phyloP scores from a whole-genome alignment of 805 yeast genomes.

The Isabelozyma rhagii region DNA sequence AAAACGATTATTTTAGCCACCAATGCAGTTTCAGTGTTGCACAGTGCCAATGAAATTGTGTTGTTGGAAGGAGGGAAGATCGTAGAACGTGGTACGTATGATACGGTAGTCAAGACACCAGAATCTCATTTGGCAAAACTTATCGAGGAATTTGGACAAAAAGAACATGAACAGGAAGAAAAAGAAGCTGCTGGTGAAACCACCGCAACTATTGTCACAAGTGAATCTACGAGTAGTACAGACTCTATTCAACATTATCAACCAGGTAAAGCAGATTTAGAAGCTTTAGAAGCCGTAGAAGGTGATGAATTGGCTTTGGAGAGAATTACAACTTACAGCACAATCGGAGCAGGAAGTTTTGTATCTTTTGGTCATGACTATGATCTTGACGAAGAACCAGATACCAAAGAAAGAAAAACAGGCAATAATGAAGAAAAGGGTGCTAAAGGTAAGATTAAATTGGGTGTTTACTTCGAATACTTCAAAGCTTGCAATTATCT shows the following conservation, averaged over 20 bases:
- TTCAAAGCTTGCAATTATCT: constrained; percentile 30
- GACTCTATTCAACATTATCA: constrained; percentile 11
- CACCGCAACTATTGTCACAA: too few species aligned
- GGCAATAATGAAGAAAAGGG: constrained; percentile 13
- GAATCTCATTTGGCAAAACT: constrained; percentile 32
- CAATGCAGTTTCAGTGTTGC: constrained; percentile 34
- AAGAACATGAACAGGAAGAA: constrained; percentile 10
- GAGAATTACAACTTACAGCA: constrained; percentile 10
- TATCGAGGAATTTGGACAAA: constrained; percentile 27
- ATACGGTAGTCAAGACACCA: constrained; percentile 38
- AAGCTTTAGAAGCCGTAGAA: constrained; percentile 3
- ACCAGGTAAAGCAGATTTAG: constrained; percentile 5
- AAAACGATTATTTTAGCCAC: constrained; percentile 38
- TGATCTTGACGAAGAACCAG: constrained; percentile 20
- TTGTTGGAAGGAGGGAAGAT: constrained; percentile 26
- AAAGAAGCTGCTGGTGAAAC: constrained; percentile 13
- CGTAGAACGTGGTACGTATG: constrained; percentile 45
- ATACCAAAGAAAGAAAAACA: constrained; percentile 12
- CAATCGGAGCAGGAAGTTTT: constrained; percentile 24
- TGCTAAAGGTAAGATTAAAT: constrained; percentile 26
- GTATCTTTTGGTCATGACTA: constrained; percentile 33
- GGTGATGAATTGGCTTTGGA: constrained; percentile 13
- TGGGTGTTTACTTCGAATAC: constrained; percentile 25
- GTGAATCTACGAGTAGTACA: too few species aligned
- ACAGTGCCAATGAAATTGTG: constrained; percentile 30